Base-by-base conservation (phyloP, 306 rosid species). In the Astragalus glycyphyllos region DNA sequence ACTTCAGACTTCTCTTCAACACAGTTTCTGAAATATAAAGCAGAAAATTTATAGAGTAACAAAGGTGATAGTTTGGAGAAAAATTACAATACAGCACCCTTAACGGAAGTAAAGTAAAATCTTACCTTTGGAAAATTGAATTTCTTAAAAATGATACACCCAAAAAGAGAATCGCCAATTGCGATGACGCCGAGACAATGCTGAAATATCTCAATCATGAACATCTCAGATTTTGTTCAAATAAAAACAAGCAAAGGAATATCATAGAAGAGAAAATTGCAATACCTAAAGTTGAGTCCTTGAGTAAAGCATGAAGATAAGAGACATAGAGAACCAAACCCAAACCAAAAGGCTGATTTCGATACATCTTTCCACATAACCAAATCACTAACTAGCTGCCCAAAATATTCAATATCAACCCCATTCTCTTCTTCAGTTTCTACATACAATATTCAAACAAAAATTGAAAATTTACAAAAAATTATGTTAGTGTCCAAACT, bases 281-380 rank as follows among this genome's bases (percentile, higher is more conserved):
- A 56, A 26, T 63, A 90, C 97, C 97, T 87, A 58, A 89, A 82
- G 81, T 72, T 75, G 5, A 89, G 38, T 72, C 88, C 95, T 65
- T 54, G 76, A 20, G 97, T 49, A 48, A 87, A 89, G 84, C 91
- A 87, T 15, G 91, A 89, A 71, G 97, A 87, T 8, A 87, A 57
- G 80, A 91, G 71, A 48, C 81, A 83, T 0, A 90, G 72, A 67
- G 78, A 83, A 2, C 96, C 96, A 23, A 87, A 57, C 38, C 99
- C 97, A 76, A 94, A 91, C 99, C 97, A 94, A 75, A 91, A 84
- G 62, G 81, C 83, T 2, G 96, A 91, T 66, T 81, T 89, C 14
- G 99, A 81, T 11, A 78, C 81, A 79, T 94, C 96, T 74, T 80
- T 87, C 99, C 99, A 94, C 96, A 87, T 87, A 12, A 89, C 70